These are phyloP conservation scores for Zea luxurians DNA, from an alignment of 176 grass and related monocot genomes.

Conservation along the genomic window DNA sequence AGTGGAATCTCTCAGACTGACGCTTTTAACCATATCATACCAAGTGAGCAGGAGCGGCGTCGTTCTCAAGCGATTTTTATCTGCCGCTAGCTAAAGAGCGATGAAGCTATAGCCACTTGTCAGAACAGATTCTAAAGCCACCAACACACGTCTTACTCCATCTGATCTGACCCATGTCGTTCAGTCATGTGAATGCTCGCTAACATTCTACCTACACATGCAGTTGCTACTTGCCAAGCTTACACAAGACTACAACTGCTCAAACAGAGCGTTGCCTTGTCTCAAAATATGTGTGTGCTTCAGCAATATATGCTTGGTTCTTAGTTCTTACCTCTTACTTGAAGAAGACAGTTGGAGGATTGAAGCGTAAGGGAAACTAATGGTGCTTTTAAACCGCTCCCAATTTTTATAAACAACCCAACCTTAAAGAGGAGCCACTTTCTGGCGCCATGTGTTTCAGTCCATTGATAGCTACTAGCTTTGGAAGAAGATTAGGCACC, in stretches of 20 bases:
- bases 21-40: neutral
- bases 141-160: slow-evolving; percentile 23
- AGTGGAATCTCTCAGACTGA: neutral
- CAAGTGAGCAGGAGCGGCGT: slow-evolving; percentile 18
- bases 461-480: slow-evolving; percentile 6
- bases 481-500: slow-evolving; percentile 32
- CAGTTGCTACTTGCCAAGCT: neutral
- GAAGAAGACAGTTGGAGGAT: neutral
- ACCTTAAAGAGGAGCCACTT: slow-evolving; percentile 6
- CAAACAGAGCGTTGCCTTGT: neutral
- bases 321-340: neutral
- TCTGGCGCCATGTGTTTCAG: slow-evolving; percentile 35
- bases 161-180: slow-evolving; percentile 24
- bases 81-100: neutral
- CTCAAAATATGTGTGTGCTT: neutral
- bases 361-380: neutral
- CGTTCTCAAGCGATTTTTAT: neutral
- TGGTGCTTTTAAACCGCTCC: neutral
- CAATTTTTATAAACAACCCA: neutral
- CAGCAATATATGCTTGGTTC: neutral
- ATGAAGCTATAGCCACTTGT: neutral
- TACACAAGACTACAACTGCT: neutral
- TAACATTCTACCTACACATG: neutral
- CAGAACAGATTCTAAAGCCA: slow-evolving; percentile 44
- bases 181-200: neutral